phyloP scores from a whole-genome alignment of 345 rosid species.

The Moricandia moricandioides region DNA sequence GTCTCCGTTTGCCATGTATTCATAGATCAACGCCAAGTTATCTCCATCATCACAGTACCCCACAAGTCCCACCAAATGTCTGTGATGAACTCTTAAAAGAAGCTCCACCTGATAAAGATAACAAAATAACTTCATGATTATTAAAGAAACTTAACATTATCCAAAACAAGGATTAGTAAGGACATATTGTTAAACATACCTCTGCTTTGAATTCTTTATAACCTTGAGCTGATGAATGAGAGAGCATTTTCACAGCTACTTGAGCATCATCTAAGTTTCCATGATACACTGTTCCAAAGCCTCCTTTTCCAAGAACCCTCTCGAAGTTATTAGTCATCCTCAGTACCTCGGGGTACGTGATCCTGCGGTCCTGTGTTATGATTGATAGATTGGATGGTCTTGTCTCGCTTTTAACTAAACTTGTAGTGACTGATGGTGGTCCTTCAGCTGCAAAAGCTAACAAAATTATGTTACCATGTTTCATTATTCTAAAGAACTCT shows the following conservation, averaged over 20 bases:
- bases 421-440: neutral
- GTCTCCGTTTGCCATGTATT: constrained; percentile 51
- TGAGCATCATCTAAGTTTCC: constrained; percentile 23
- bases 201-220: constrained; percentile 40
- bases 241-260: constrained; percentile 39
- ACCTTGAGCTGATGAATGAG: constrained; percentile 41
- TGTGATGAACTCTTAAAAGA: constrained; percentile 50
- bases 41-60: constrained; percentile 50
- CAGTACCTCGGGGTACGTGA: constrained; percentile 23
- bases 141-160: neutral
- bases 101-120: constrained; percentile 40
- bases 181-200: constrained; percentile 11
- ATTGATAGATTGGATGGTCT: constrained; percentile 21
- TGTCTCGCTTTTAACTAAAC: neutral
- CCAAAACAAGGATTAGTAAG: neutral
- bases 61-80: constrained; percentile 44
- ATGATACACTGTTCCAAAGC: constrained; percentile 35
- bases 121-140: neutral
- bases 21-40: constrained; percentile 46
- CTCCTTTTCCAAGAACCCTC: constrained; percentile 36
- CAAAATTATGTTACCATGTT: neutral
- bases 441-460: neutral
- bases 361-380: constrained; percentile 15
- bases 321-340: constrained; percentile 33
- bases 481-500: neutral